A percentile compares a stretch with the other conserved stretches of the same genome.
These are phyloP conservation scores for Suhomyces kunorum DNA, from an alignment of 1,139 yeast genomes.

Conservation along the genomic window DNA sequence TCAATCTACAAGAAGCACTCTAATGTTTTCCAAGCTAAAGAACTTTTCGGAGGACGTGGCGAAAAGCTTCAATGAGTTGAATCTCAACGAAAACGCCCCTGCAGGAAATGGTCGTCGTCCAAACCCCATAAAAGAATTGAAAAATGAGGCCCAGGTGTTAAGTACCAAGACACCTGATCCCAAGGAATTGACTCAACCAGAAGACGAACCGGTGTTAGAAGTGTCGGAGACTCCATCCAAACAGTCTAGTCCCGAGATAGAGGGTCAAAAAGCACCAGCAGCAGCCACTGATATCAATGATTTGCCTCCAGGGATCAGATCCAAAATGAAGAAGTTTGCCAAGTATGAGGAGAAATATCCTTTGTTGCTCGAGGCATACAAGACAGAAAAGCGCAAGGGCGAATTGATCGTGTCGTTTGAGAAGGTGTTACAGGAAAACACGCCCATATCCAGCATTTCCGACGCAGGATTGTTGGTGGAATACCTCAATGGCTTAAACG, in stretches of 20 bases:
- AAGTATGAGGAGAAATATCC: constrained; percentile 93
- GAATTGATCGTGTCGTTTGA: constrained; percentile 69
- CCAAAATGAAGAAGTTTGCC: constrained; percentile 72
- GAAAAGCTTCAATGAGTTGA: constrained; percentile 37
- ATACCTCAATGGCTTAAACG: constrained; percentile 63
- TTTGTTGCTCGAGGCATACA: constrained; percentile 75
- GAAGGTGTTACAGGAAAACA: constrained; percentile 68
- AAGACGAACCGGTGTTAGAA: constrained; percentile 31
- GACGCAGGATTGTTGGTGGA: constrained; percentile 73
- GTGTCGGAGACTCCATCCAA: neutral
- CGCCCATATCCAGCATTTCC: constrained; percentile 75
- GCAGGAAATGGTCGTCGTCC: constrained; percentile 16
- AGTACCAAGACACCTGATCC: constrained; percentile 48
- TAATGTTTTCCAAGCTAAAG: constrained; percentile 64
- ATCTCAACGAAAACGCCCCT: constrained; percentile 13
- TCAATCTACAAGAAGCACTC: neutral
- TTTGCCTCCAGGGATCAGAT: constrained; percentile 55
- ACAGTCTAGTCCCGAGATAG: constrained; percentile 6
- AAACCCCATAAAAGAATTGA: constrained; percentile 35
- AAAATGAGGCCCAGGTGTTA: constrained; percentile 35
- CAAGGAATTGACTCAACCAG: constrained; percentile 47
- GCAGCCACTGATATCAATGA: constrained; percentile 30
- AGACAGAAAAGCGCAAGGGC: constrained; percentile 69
- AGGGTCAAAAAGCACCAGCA: neutral
- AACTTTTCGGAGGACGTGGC: constrained; percentile 60